A percentile compares a stretch with the other conserved stretches of the same genome.
phyloP scores from a whole-genome alignment of 2,329 filamentous ascomycete genomes.

The Xylaria sp. region DNA sequence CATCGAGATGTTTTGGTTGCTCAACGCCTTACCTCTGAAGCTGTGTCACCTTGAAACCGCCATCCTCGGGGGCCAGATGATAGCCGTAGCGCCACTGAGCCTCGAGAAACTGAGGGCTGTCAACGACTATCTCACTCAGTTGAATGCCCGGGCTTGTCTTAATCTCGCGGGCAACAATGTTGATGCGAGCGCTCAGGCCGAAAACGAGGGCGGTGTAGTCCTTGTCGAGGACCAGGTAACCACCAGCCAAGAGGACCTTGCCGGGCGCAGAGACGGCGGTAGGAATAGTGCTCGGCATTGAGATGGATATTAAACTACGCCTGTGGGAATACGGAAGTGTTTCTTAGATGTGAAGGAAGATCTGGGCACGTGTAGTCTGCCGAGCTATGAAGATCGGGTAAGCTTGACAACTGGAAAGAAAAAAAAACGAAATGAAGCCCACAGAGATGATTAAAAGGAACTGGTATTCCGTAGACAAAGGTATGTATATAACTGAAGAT shows the following conservation, averaged over 20 bases:
- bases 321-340: background rate
- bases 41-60: slow-evolving; percentile 78
- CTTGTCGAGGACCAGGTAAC: slow-evolving; percentile 89
- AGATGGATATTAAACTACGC: background rate
- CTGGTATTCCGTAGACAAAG: background rate
- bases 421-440: background rate
- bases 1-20: background rate
- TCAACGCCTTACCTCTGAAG: slow-evolving; percentile 61
- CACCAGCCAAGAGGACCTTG: slow-evolving; percentile 91
- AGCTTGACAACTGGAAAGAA: background rate
- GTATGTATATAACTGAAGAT: background rate
- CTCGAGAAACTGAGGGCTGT: slow-evolving; percentile 83
- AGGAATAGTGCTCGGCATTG: slow-evolving; percentile 28
- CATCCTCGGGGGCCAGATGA: slow-evolving; percentile 60
- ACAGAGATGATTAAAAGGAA: background rate
- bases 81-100: slow-evolving; percentile 87
- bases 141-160: slow-evolving; percentile 58
- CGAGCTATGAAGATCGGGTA: background rate
- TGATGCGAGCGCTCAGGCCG: slow-evolving; percentile 63
- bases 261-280: slow-evolving; percentile 81
- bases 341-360: background rate
- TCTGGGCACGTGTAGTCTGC: slow-evolving; percentile 1
- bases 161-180: slow-evolving; percentile 55
- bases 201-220: slow-evolving; percentile 72
- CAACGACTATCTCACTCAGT: slow-evolving; percentile 70